phyloP scores from a whole-genome alignment of 768 basidiomycete genomes.

The Auricularia auricula-judae region DNA sequence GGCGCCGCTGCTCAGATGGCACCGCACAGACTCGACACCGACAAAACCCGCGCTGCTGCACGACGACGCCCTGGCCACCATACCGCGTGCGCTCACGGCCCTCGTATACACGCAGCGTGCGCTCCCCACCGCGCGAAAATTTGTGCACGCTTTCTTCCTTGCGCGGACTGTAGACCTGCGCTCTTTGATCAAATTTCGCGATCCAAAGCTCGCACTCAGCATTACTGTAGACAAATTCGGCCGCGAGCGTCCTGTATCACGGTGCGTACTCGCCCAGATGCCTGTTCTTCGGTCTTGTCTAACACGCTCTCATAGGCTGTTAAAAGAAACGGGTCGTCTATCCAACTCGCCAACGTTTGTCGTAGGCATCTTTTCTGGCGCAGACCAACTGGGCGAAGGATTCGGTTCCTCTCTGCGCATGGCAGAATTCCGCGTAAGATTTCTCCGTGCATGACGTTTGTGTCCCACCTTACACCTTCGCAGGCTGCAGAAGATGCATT shows the following conservation, averaged over 20 bases:
- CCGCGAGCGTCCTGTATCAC: conserved; percentile 54
- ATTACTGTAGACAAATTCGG: conserved; percentile 62
- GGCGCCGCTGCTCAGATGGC: conserved; percentile 68
- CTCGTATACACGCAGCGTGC: conserved; percentile 84
- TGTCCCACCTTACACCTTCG: conserved; percentile 2
- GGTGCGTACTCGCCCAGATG: conserved; percentile 30
- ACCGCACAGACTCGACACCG: conserved; percentile 45
- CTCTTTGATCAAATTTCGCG: conserved; percentile 65
- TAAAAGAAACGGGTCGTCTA: conserved; percentile 88
- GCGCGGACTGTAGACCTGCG: conserved; percentile 74
- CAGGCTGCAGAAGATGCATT: conserved; percentile 83
- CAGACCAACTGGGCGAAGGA: conserved; percentile 83
- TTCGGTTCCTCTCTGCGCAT: conserved; percentile 88
- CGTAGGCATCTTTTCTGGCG: conserved; percentile 85
- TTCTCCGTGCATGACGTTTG: conserved; percentile 5
- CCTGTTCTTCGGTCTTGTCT: not conserved
- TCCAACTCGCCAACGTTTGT: conserved; percentile 88
- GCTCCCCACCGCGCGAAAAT: conserved; percentile 73
- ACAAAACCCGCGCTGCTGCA: conserved; percentile 47
- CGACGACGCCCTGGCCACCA: conserved; percentile 80
- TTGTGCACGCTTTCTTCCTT: conserved; percentile 84
- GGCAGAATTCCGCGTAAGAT: conserved; percentile 80
- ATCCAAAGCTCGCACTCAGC: conserved; percentile 68
- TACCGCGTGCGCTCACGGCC: conserved; percentile 78
- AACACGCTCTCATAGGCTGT: conserved; percentile 36